Base-by-base conservation (phyloP, 768 basidiomycete genomes). In the Mycena alexandri region DNA sequence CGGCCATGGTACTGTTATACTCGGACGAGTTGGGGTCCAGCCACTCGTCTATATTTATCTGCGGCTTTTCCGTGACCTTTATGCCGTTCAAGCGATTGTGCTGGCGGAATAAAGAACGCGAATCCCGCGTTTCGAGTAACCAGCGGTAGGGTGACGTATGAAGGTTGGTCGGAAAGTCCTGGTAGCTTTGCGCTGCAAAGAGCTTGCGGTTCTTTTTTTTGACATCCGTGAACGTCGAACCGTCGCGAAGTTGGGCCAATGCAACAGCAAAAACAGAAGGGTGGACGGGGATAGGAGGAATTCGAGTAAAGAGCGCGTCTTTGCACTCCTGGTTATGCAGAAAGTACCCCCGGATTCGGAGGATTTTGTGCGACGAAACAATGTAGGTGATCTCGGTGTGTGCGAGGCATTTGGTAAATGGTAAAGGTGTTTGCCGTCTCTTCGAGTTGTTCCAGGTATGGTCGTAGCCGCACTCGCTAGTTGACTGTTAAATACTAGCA, bases 1-100 rank as follows among this genome's bases (percentile, higher is more conserved):
- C 55, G 50, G 76, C 57, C 14, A 77, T 48, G 54, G 76, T 77
- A 53, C 69, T 22, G n/a, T n/a, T n/a, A n/a, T n/a, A n/a, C 24
- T 76, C 64, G 1, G 69, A 55, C 43, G 19, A 25, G 10, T 53
- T 44, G 48, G 10, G 24, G 41, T 33, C 9, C n/a, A n/a, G n/a
- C n/a, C n/a, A n/a, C n/a, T n/a, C n/a, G n/a, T n/a, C n/a, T n/a
- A n/a, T n/a, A n/a, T n/a, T n/a, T n/a, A n/a, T n/a, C n/a, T n/a
- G n/a, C n/a, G n/a, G n/a, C n/a, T n/a, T n/a, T n/a, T n/a, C n/a
- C n/a, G n/a, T n/a, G n/a, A n/a, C n/a, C n/a, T n/a, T n/a, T n/a
- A n/a, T n/a, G n/a, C n/a, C n/a, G 53, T 66, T 60, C 47, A 69
- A 21, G 16, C 70, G 65, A n/a, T 67, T 59, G 57, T 58, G 71